Conservation (phyloP, 2,329 filamentous ascomycete species). For the Trichoderma sp. region DNA sequence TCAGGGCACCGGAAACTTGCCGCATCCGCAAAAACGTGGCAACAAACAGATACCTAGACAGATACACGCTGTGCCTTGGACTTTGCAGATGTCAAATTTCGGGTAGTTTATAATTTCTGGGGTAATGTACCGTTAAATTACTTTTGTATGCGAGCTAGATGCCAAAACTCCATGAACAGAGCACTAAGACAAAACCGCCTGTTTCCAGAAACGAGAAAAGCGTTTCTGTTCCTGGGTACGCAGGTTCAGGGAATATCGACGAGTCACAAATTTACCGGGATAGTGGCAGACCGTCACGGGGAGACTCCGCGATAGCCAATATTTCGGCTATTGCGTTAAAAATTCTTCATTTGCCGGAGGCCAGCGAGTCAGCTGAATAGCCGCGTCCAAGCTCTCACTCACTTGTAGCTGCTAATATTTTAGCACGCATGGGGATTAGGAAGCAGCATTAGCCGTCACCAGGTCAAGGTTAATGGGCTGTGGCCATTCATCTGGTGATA, state of each 20-base stretch:
- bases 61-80: not conserved
- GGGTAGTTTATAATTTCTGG: not conserved
- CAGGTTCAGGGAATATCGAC: not conserved
- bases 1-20: not conserved
- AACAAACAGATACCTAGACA: not conserved
- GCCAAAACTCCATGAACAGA: not conserved
- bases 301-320: not conserved
- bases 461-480: not conserved
- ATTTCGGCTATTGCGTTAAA: not conserved
- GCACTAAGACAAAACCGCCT: not conserved
- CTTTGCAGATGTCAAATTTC: not conserved
- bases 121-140: not conserved
- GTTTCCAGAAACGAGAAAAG: not conserved
- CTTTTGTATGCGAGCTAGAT: not conserved
- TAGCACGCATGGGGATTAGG: not conserved
- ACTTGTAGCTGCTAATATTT: not conserved
- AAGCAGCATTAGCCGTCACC: not conserved
- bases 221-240: not conserved
- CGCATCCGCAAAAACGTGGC: not conserved
- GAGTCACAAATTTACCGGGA: not conserved
- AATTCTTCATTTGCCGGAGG: not conserved
- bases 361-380: slow-evolving; percentile 14
- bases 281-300: not conserved
- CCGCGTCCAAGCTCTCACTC: not conserved
- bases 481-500: slow-evolving; percentile 14